Percentiles rank a stretch among this genome's conserved stretches.
Conservation (phyloP, 257 asterid genomes). For the Jaltomata sinuosa region DNA sequence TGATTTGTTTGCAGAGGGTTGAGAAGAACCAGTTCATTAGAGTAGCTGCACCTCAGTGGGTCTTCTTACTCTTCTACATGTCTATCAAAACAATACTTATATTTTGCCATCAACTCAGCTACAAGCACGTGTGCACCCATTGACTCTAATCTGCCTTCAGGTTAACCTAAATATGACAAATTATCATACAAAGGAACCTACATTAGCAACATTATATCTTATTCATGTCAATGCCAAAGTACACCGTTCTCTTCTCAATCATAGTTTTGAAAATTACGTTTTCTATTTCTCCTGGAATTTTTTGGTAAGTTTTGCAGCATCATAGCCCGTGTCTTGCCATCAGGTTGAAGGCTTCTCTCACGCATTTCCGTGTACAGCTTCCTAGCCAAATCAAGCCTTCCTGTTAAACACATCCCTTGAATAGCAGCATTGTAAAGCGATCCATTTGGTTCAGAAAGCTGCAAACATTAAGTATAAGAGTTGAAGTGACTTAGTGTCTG, state of each 20-base stretch:
- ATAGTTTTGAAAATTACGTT: neutral
- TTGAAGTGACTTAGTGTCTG: neutral
- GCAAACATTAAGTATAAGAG: neutral
- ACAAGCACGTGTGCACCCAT: neutral
- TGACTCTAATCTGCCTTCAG: neutral
- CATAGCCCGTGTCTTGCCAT: slow-evolving; percentile 85
- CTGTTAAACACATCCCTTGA: slow-evolving; percentile 77
- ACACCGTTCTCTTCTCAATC: neutral
- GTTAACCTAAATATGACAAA: neutral
- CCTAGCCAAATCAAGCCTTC: slow-evolving; percentile 48
- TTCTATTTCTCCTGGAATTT: slow-evolving; percentile 13
- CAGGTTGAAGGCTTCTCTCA: slow-evolving; percentile 62
- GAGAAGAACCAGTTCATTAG: neutral
- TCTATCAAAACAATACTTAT: neutral
- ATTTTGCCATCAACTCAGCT: neutral
- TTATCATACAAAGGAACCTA: neutral
- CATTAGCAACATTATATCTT: neutral
- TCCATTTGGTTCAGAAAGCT: slow-evolving; percentile 61
- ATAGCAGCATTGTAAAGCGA: slow-evolving; percentile 80
- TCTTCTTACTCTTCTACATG: neutral
- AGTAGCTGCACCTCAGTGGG: neutral
- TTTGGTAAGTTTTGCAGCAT: slow-evolving; percentile 65
- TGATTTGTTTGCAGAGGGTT: neutral
- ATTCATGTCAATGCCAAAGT: neutral
- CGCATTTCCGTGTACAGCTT: slow-evolving; percentile 61